A percentile compares a stretch with the other conserved stretches of the same genome.
Evolutionary conservation across 1,284 basidiomycete genomes (phyloP).

Genomic region (Volvariella volvacea): DNA sequence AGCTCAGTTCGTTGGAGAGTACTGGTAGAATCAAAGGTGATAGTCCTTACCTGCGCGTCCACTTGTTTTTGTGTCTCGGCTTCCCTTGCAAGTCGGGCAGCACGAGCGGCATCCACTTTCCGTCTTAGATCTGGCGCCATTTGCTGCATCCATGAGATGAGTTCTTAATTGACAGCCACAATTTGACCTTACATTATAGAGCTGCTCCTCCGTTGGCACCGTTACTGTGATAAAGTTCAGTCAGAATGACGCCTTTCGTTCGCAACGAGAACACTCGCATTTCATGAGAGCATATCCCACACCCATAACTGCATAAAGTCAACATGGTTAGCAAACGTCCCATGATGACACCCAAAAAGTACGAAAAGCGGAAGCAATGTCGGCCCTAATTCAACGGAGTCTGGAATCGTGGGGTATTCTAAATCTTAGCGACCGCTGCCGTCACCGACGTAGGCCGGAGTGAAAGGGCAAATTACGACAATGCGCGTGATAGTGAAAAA

Average conservation of each 20-base stretch:
- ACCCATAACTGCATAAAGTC: conserved; percentile 40
- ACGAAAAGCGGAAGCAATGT: too few species aligned
- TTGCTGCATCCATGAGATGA: conserved; percentile 29
- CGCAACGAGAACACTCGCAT: conserved; percentile 35
- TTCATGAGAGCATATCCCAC: conserved; percentile 60
- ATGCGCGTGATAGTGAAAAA: too few species aligned
- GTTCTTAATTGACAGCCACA: conserved; percentile 7
- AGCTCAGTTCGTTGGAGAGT: background rate
- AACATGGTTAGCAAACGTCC: background rate
- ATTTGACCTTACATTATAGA: conserved; percentile 39
- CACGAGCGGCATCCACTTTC: conserved; percentile 59
- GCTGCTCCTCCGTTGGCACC: conserved; percentile 51
- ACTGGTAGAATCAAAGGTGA: background rate
- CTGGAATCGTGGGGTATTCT: too few species aligned
- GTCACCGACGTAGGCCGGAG: too few species aligned
- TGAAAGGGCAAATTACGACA: too few species aligned
- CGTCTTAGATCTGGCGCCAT: conserved; percentile 64
- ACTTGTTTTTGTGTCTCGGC: conserved; percentile 45
- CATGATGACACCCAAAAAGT: too few species aligned
- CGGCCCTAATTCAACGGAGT: too few species aligned
- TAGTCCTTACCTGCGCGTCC: conserved; percentile 45
- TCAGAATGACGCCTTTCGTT: conserved; percentile 1
- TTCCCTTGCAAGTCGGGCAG: conserved; percentile 50
- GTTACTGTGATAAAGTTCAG: conserved; percentile 34
- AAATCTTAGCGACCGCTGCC: too few species aligned